phyloP scores from a whole-genome alignment of 441 rosid species.

The Daphne laureola region DNA sequence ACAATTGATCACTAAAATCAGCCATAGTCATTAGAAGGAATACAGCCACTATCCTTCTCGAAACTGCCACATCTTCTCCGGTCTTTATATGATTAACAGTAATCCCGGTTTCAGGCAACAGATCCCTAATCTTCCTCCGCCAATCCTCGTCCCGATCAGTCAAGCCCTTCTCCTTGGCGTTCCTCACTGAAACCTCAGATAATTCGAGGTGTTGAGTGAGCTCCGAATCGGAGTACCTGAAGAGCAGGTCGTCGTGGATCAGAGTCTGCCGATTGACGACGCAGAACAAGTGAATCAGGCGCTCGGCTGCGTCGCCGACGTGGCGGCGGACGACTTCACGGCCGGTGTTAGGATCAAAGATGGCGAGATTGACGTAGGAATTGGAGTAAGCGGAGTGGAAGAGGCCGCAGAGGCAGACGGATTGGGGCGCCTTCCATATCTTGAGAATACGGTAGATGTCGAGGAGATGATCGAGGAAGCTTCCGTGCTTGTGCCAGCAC shows the following conservation, averaged over 20 bases:
- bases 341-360: conserved; percentile 72
- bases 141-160: conserved; percentile 52
- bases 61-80: conserved; percentile 53
- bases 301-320: conserved; percentile 77
- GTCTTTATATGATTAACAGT: conserved; percentile 62
- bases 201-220: conserved; percentile 45
- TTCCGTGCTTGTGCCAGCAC: conserved; percentile 96
- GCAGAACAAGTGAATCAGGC: conserved; percentile 71
- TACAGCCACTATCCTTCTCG: conserved; percentile 54
- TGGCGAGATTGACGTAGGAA: conserved; percentile 77
- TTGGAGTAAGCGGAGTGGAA: conserved; percentile 88
- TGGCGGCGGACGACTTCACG: conserved; percentile 65
- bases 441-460: conserved; percentile 69
- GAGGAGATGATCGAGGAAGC: conserved; percentile 64
- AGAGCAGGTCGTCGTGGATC: conserved; percentile 69
- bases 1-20: conserved; percentile 79
- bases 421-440: conserved; percentile 67
- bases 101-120: conserved; percentile 55
- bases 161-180: conserved; percentile 48
- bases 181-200: conserved; percentile 49
- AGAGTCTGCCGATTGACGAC: conserved; percentile 68
- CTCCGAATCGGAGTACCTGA: conserved; percentile 56
- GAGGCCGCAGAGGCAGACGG: conserved; percentile 75
- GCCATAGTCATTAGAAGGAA: conserved; percentile 78
- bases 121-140: conserved; percentile 59